A percentile compares a stretch with the other conserved stretches of the same genome.
Conservation (phyloP, 352 stramenopile genomes). For the Aphanomyces euteiches region DNA sequence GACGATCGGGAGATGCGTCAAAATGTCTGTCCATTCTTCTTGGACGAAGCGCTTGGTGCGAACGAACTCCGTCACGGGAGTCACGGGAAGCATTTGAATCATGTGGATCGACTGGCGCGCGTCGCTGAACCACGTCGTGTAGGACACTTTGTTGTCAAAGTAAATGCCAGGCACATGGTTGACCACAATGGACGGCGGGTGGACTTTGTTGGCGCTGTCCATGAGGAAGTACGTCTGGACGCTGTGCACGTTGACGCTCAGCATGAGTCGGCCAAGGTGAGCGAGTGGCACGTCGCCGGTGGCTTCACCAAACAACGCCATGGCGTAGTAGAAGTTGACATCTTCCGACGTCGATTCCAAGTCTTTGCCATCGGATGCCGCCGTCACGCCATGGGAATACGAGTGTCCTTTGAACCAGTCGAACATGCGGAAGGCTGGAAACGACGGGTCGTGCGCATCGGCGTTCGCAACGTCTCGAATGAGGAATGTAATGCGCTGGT, state of each 20-base stretch:
- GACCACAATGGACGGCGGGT: conserved; percentile 54
- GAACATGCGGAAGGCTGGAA: conserved; percentile 69
- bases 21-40: conserved; percentile 70
- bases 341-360: conserved; percentile 74
- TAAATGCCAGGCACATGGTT: conserved; percentile 60
- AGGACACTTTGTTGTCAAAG: conserved; percentile 34
- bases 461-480: conserved; percentile 71
- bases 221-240: conserved; percentile 73
- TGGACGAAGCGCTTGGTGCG: conserved; percentile 57
- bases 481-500: conserved; percentile 59
- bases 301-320: conserved; percentile 66
- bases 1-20: conserved; percentile 63
- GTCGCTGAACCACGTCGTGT: conserved; percentile 31
- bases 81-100: conserved; percentile 50
- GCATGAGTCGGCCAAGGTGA: conserved; percentile 68
- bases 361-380: conserved; percentile 62
- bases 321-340: conserved; percentile 76
- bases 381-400: conserved; percentile 61
- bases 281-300: conserved; percentile 54
- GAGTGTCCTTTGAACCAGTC: conserved; percentile 76
- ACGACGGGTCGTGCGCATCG: conserved; percentile 46
- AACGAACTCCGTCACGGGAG: conserved; percentile 61
- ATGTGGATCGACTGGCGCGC: conserved; percentile 31
- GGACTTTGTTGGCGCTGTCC: conserved; percentile 50
- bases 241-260: conserved; percentile 56